Base-by-base conservation (phyloP, 495 filamentous ascomycete genomes). In the Penicillium cosmopolitanum region DNA sequence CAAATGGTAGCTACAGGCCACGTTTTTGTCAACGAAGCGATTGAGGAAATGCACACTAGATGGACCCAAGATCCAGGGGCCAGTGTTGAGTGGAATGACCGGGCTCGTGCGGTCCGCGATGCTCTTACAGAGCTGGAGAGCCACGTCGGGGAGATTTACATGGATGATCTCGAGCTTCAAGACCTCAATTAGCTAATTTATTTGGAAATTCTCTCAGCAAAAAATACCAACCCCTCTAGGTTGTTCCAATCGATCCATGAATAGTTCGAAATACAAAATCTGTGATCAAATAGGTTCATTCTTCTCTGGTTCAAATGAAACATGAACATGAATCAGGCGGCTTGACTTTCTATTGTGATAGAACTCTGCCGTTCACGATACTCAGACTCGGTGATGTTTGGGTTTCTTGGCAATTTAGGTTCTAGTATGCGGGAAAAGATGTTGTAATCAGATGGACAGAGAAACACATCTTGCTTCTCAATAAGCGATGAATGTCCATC, bases 381-480 rank as follows among this genome's bases (percentile, higher is more conserved):
- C 15, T 48, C 21, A 48, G 46, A 48, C 46, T 48, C 46, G 11
- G 46, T 48, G 12, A 48, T n/a, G 9, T 6, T 28, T 6, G 7
- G 19, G 19, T 46, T 12, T 56, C 13, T 48, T 19, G 35, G n/a
- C n/a, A 36, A 11, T 36, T 36, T 15, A 8, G 28, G 53, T n/a
- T 35, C 23, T n/a, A 28, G 5, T 12, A 18, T 19, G 25, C n/a
- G 42, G 25, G 3, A 48, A 13, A 2, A 4, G 21, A 33, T 12
- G 47, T 36, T 25, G 42, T 56, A 48, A 28, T 36, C n/a, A 34
- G 25, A 56, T 15, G 42, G 53, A 56, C 53, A 56, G 35, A 61
- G 58, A 56, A 61, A 56, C 18, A 56, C 21, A 34, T 61, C 47
- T 34, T 53, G 40, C 18, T 46, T 10, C 36, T 57, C 43, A 15